phyloP scores from a whole-genome alignment of 78 protist species.

The Planoprotostelium fungivorum region DNA sequence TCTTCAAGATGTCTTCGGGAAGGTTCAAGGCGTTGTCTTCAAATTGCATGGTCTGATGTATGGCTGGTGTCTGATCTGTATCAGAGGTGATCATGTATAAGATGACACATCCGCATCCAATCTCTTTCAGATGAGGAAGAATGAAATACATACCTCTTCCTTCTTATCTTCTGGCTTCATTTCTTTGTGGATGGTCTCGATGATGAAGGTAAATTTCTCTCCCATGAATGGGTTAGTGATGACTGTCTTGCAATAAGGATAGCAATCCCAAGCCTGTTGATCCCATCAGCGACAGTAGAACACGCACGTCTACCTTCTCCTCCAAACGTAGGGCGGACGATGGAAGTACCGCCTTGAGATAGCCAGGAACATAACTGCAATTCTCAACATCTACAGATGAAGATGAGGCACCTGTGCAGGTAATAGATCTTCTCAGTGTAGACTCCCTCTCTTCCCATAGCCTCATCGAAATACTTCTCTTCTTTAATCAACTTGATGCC shows the following conservation, averaged over 20 bases:
- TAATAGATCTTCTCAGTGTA: slow-evolving; percentile 80
- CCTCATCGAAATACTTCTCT: slow-evolving; percentile 68
- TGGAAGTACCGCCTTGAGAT: slow-evolving; percentile 65
- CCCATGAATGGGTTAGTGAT: slow-evolving; percentile 59
- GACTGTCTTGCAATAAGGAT: slow-evolving; percentile 81
- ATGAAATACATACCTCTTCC: neutral
- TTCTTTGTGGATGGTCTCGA: slow-evolving; percentile 65
- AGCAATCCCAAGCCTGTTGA: slow-evolving; percentile 75
- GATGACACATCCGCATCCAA: too few species aligned
- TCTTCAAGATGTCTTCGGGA: neutral
- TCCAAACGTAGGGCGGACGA: slow-evolving; percentile 59
- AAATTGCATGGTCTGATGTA: neutral
- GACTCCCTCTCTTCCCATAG: slow-evolving; percentile 61
- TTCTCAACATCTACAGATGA: neutral
- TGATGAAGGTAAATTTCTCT: slow-evolving; percentile 43
- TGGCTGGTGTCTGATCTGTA: too few species aligned
- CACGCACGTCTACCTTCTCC: slow-evolving; percentile 53
- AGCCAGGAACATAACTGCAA: slow-evolving; percentile 54
- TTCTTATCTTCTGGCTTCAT: neutral
- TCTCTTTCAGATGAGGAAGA: too few species aligned
- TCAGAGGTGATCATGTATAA: too few species aligned
- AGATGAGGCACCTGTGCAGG: slow-evolving; percentile 10
- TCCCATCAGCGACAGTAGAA: neutral
- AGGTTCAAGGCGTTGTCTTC: neutral
- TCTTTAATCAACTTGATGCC: slow-evolving; percentile 79